Evolutionary conservation across 345 rosid genomes (phyloP), one percentile per base, ranked within the genome.

Genomic region (Euphorbia tirucalli): DNA sequence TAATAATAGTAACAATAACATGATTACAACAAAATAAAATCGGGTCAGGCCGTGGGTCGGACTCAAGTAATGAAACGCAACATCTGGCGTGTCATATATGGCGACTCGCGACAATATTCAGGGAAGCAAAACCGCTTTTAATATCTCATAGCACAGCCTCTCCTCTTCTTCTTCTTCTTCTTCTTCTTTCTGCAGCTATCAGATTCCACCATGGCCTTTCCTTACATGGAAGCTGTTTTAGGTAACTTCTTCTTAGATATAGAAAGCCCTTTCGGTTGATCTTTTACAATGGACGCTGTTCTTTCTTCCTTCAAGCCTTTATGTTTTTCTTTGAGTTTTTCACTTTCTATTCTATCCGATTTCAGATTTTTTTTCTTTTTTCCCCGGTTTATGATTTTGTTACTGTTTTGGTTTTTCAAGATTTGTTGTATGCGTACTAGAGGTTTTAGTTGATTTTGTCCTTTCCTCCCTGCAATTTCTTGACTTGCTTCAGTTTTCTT

Each of bases 161-260:
- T n/a, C n/a, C n/a, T n/a, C n/a, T n/a, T n/a, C n/a, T n/a, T n/a
- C n/a, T n/a, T n/a, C n/a, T n/a, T 5, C 4, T 0, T 11, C 21
- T 55, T 28, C 2, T 9, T 8, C 0, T 4, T 72, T 58, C 68
- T 50, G 46, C 77, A 15, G 21, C 61, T 19, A n/a, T 48, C 50
- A 28, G 75, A 48, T 46, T 43, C 77, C 25, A 68, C 81, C 82
- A 93, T 93, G 97, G 90, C 77, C 83, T 87, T 93, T 72, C 94
- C 94, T 16, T 93, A 79, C 86, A 89, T 93, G 97, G 98, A 91
- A 85, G 83, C 94, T 37, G 97, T 91, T 58, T 96, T 90, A 24
- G 87, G 97, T 93, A 83, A 43, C 72, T 32, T 50, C 41, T 30
- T 16, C 8, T 24, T 22, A 5, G 35, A 31, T 14, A 60, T 31